Base-by-base conservation (phyloP, 179 eudicot species). In the Nepenthes alata region DNA sequence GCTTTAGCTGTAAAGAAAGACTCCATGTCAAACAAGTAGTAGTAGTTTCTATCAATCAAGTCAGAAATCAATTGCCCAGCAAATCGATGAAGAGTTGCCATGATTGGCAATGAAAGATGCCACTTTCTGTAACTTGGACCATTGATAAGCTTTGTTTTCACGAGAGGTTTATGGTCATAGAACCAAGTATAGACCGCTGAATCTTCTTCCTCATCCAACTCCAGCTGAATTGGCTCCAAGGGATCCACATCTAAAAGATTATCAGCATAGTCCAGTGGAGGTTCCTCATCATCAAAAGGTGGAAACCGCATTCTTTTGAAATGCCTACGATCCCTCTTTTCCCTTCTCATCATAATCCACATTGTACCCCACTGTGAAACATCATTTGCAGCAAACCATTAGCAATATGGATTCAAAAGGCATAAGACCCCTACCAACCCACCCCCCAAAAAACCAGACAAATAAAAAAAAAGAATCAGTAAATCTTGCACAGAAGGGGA, bases 331-430 rank as follows among this genome's bases (percentile, higher is more conserved):
- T 93, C 98, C 69, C 98, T 83, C 79, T 93, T 93, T 66, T 93
- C 98, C 59, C 97, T 82, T 62, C 98, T 73, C 98, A 93, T 93
- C 98, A 93, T 93, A 63, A 93, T 93, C 98, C 98, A 93, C 98
- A 93, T 93, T 4, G 97, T 78, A 61, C 98, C 98, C 98, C 98
- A 93, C 86, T 84, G 75, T 25, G 25, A 70, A 59, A 38, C 55
- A 60, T 8, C 13, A 59, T 37, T 50, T 13, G 55, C 34, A 38
- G 38, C 38, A 53, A 11, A 58, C 5, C 15, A 45, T 45, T 7
- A 38, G 13, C 55, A 12, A 15, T 52, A 13, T n/a, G 5, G 8
- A 52, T 41, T 41, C 45, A 41, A 25, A 25, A 25, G 25, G 25
- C 25, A 1, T 25, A 25, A 25, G 25, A 25, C 25, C 25, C 25